Evolutionary conservation across 2,329 filamentous ascomycete species (phyloP), one percentile per base, ranked within the genome.

Genomic region (Coniella vitis): DNA sequence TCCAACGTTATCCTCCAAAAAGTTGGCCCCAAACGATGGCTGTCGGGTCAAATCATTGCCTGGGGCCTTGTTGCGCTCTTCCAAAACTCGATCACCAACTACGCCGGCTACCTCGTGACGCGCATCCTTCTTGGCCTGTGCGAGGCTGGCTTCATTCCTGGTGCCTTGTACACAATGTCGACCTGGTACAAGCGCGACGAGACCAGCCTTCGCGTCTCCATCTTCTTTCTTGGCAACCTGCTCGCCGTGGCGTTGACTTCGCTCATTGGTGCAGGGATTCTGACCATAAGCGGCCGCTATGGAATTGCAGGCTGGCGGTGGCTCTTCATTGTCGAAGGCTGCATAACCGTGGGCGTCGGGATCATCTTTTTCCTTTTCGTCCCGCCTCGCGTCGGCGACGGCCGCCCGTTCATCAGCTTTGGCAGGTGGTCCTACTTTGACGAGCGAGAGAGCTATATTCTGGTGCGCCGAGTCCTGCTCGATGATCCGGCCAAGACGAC

Each of bases 251-350:
- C 41, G 8, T 14, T 42, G 4, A 68, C 66, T 17, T 61, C 72
- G 16, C 63, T 66, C 13, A 53, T 64, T 12, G 55, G 62, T 5
- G 62, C 61, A 52, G 56, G 57, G 19, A 48, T 48, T 19, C 38
- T 48, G 10, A 37, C 20, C 39, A 48, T 48, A 39, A 13, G 46
- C 19, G 34, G 25, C n/a, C 32, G 32, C 4, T 31, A 43, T 12
- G 66, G 67, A 4, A 55, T 70, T 8, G 60, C 63, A 7, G 70
- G 70, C 16, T 73, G 70, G 70, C 64, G 67, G 54, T 73, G 69
- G 69, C 61, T 72, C n/a, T 72, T 72, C 48, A 45, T 56, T 29
- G 54, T 56, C 42, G 63, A 63, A 41, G 57, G 56, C 14, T 44
- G 58, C 8, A 62, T 66, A 52, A 66, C 65, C 10, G 58, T 65